Conservation (phyloP, 371 early-diverging fungal genomes). For the Mortierella sp. region DNA sequence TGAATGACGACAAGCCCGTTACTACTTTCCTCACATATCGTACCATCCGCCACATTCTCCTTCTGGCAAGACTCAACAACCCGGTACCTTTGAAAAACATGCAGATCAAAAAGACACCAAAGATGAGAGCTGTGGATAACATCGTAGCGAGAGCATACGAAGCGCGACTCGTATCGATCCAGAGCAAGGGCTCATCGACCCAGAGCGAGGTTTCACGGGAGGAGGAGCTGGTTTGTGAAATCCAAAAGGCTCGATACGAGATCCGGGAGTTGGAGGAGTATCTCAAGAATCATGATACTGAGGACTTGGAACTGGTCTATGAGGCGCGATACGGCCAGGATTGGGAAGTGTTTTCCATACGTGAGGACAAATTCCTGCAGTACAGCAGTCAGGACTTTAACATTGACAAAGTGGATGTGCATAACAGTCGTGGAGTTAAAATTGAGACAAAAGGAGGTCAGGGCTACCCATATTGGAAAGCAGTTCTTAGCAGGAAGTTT, state of each 20-base stretch:
- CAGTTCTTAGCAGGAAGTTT: background rate
- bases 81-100: conserved; percentile 1
- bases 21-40: background rate
- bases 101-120: conserved; percentile 10
- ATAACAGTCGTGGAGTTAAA: background rate
- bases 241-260: background rate
- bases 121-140: conserved; percentile 13
- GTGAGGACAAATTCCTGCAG: too few relatives aligned
- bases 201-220: too few relatives aligned
- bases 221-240: too few relatives aligned
- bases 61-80: background rate
- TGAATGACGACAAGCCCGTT: conserved; percentile 7
- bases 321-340: background rate
- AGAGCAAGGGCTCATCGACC: too few relatives aligned
- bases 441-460: background rate
- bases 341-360: too few relatives aligned
- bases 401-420: background rate
- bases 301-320: background rate
- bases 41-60: conserved; percentile 7
- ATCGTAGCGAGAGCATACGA: too few relatives aligned
- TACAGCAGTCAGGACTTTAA: too few relatives aligned
- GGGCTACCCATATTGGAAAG: background rate
- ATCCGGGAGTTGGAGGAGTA: background rate
- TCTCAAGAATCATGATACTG: background rate
- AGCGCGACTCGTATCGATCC: too few relatives aligned